Conservation (phyloP, 495 filamentous ascomycete species). For the Podospora fimiseda region DNA sequence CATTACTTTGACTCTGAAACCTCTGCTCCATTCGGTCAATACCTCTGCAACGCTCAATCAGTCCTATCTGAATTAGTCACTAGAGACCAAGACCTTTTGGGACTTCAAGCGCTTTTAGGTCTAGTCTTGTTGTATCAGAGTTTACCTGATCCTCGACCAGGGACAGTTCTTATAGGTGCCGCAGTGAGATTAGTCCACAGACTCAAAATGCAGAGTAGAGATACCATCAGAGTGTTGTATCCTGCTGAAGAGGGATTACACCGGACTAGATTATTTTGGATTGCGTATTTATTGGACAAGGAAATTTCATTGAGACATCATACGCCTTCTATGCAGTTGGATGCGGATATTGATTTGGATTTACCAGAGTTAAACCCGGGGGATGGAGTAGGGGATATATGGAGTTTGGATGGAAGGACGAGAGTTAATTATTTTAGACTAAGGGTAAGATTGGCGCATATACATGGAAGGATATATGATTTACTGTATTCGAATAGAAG, state of each 20-base stretch:
- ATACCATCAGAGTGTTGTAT: slow-evolving; percentile 10
- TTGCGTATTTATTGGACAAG: slow-evolving; percentile 29
- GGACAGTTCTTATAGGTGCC: slow-evolving; percentile 27
- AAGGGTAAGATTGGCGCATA: slow-evolving; percentile 23
- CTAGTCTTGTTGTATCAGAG: slow-evolving; percentile 25
- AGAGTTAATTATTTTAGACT: slow-evolving; percentile 22
- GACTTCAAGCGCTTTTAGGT: slow-evolving; percentile 27
- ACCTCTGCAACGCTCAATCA: slow-evolving; percentile 26
- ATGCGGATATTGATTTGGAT: slow-evolving; percentile 26
- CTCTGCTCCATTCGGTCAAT: slow-evolving; percentile 12
- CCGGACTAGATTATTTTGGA: slow-evolving; percentile 28
- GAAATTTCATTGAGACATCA: slow-evolving; percentile 24
- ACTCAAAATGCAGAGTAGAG: slow-evolving; percentile 20
- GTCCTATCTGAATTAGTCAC: slow-evolving; percentile 27
- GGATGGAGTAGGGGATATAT: slow-evolving; percentile 20
- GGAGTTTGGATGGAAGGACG: slow-evolving; percentile 20
- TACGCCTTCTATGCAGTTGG: slow-evolving; percentile 24
- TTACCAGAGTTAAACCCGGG: slow-evolving; percentile 13
- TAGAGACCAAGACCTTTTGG: slow-evolving; percentile 25
- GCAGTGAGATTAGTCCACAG: slow-evolving; percentile 26
- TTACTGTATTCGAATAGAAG: slow-evolving; percentile 25
- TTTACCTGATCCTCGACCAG: slow-evolving; percentile 23
- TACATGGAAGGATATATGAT: slow-evolving; percentile 26
- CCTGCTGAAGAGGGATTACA: slow-evolving; percentile 22
- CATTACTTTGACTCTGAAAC: slow-evolving; percentile 12